Base-by-base conservation (phyloP, 164 flowering plant species). In the Umbilicus rupestris region DNA sequence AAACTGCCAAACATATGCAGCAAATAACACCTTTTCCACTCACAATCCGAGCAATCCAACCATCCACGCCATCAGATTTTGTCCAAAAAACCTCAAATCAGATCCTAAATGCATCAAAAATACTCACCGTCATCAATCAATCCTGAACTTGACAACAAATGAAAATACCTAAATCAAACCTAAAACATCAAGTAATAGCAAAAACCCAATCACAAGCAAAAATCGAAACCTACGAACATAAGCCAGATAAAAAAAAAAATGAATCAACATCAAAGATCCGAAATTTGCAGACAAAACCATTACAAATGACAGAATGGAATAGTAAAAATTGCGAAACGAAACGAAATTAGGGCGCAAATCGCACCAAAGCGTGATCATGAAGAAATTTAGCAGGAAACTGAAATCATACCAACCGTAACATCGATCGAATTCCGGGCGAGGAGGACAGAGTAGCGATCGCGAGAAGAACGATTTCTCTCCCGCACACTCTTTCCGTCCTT, bases 301-400 rank as follows among this genome's bases (percentile, higher is more conserved):
- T 52, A 10, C 14, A 24, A 52, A 52, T 47, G 52, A 47, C 6
- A 24, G 22, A 24, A 52, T n/a, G n/a, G n/a, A n/a, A n/a, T n/a
- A n/a, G n/a, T n/a, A n/a, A n/a, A n/a, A 26, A 11, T 12, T 5
- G 29, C 11, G 24, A 52, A 20, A 52, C 30, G 0, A 19, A 19
- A 20, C 26, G 60, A 28, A 55, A 55, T 55, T 28, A 28, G 60
- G 60, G 60, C 60, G 28, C 60, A 16, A 55, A 55, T 28, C 33
- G 19, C 33, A 28, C 14, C n/a, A 55, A 55, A 28, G 60, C 60
- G 60, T 55, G 60, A 28, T 28, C 19, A 19, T 7, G 33, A 28
- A 3, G 29, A 55, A 14, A 52, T 55, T 19, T 11, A 11, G 60
- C 44, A 14, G 33, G 16, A 55, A 28, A 28, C 14, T 28, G 33